These are phyloP conservation scores for Trichoderma gamsii DNA, from an alignment of 495 filamentous ascomycete species.

Conservation along the genomic window DNA sequence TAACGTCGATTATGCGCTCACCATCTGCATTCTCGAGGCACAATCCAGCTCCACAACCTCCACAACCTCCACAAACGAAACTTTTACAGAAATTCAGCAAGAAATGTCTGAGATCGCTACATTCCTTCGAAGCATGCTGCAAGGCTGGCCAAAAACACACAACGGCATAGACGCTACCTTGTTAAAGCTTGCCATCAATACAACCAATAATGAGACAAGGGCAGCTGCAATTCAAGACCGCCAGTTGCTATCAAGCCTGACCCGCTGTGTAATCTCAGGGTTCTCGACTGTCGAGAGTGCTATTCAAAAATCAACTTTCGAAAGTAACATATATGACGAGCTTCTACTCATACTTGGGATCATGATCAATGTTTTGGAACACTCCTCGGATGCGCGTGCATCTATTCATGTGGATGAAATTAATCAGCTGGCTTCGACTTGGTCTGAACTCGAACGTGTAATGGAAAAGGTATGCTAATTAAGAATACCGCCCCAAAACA, in stretches of 20 bases:
- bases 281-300: slow-evolving; percentile 41
- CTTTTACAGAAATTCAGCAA: slow-evolving; percentile 30
- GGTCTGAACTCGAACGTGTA: slow-evolving; percentile 41
- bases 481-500: slow-evolving; percentile 6
- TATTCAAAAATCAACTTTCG: slow-evolving; percentile 32
- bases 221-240: slow-evolving; percentile 59
- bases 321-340: slow-evolving; percentile 50
- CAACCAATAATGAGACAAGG: slow-evolving; percentile 72
- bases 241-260: slow-evolving; percentile 51
- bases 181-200: slow-evolving; percentile 74
- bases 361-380: slow-evolving; percentile 85
- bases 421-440: slow-evolving; percentile 23
- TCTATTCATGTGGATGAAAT: slow-evolving; percentile 37
- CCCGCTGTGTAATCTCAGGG: slow-evolving; percentile 33
- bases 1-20: slow-evolving; percentile 20
- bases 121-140: slow-evolving; percentile 30
- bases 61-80: slow-evolving; percentile 30
- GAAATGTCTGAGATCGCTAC: slow-evolving; percentile 35
- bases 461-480: slow-evolving; percentile 28
- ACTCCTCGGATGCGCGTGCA: slow-evolving; percentile 43
- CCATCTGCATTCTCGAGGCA: slow-evolving; percentile 37
- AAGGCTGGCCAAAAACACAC: slow-evolving; percentile 26
- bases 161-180: slow-evolving; percentile 35
- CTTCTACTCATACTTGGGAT: slow-evolving; percentile 76
- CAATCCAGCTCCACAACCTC: slow-evolving; percentile 37